Conservation (phyloP, 345 rosid species). For the Acer saccharum region DNA sequence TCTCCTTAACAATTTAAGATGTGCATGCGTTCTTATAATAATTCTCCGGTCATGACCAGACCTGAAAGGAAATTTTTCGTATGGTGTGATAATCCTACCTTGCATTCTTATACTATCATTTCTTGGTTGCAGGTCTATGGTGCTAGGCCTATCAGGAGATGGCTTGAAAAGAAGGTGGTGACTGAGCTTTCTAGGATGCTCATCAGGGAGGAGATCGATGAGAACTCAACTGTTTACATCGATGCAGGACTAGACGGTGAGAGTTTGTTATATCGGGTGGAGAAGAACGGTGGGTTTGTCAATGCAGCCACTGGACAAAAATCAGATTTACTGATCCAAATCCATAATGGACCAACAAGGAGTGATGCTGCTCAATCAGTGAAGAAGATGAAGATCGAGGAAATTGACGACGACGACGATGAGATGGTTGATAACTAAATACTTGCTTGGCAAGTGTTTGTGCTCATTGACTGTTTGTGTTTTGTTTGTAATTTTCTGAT, state of each 20-base stretch:
- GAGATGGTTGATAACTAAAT: slow-evolving; percentile 37
- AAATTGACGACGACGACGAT: slow-evolving; percentile 66
- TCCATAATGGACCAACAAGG: slow-evolving; percentile 36
- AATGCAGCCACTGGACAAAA: slow-evolving; percentile 72
- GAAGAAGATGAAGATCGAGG: slow-evolving; percentile 90
- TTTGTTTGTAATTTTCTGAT: too few relatives aligned
- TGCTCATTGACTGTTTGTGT: too few relatives aligned
- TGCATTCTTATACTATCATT: too few relatives aligned
- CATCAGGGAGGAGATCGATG: slow-evolving; percentile 79
- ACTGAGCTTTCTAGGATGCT: slow-evolving; percentile 88
- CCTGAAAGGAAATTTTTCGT: too few relatives aligned
- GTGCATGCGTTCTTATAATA: not conserved
- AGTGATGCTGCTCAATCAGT: slow-evolving; percentile 77
- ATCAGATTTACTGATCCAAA: slow-evolving; percentile 63
- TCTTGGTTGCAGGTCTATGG: slow-evolving; percentile 71
- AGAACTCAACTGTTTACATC: slow-evolving; percentile 78
- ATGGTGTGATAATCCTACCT: too few relatives aligned
- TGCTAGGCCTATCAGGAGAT: slow-evolving; percentile 88
- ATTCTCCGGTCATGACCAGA: too few relatives aligned
- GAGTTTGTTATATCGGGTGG: slow-evolving; percentile 54
- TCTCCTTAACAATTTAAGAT: not conserved
- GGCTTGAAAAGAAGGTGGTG: slow-evolving; percentile 94
- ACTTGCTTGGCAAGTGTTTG: not conserved
- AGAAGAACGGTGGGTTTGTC: slow-evolving; percentile 80
- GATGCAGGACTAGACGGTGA: slow-evolving; percentile 51